phyloP scores from a whole-genome alignment of 331 rosid genomes.

The Cydonia oblonga region DNA sequence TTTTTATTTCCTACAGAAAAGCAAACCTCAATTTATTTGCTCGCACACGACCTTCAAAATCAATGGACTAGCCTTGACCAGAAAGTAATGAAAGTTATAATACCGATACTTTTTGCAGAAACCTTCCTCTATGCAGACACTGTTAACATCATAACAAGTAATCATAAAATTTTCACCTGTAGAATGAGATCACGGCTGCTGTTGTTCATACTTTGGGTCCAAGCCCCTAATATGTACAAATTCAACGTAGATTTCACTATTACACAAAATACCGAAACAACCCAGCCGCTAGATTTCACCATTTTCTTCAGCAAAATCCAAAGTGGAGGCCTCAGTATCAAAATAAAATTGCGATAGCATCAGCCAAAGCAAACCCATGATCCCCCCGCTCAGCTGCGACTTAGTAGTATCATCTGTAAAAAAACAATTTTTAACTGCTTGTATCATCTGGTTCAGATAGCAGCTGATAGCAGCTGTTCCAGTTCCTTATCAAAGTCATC shows the following conservation, averaged over 20 bases:
- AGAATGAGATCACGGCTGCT: neutral
- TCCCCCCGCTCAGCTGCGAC: neutral
- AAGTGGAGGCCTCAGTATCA: neutral
- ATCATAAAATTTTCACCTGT: too few relatives aligned
- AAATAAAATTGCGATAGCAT: neutral
- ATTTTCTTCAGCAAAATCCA: neutral
- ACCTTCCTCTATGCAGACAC: too few relatives aligned
- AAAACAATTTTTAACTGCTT: neutral
- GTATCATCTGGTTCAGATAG: neutral
- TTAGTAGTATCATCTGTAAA: neutral
- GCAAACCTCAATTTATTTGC: too few relatives aligned
- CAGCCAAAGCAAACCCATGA: neutral
- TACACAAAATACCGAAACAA: neutral
- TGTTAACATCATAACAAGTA: too few relatives aligned
- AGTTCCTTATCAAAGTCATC: constrained; percentile 20
- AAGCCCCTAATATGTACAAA: neutral
- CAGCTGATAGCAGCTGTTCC: constrained; percentile 19
- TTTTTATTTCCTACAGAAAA: too few relatives aligned
- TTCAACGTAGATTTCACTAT: neutral
- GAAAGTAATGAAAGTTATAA: too few relatives aligned
- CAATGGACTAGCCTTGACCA: too few relatives aligned
- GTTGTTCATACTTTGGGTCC: neutral
- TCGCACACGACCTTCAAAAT: too few relatives aligned
- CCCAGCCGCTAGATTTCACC: neutral
- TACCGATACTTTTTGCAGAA: too few relatives aligned